Conservation (phyloP, 2,329 filamentous ascomycete genomes). For the Chalaropsis ovoidea region DNA sequence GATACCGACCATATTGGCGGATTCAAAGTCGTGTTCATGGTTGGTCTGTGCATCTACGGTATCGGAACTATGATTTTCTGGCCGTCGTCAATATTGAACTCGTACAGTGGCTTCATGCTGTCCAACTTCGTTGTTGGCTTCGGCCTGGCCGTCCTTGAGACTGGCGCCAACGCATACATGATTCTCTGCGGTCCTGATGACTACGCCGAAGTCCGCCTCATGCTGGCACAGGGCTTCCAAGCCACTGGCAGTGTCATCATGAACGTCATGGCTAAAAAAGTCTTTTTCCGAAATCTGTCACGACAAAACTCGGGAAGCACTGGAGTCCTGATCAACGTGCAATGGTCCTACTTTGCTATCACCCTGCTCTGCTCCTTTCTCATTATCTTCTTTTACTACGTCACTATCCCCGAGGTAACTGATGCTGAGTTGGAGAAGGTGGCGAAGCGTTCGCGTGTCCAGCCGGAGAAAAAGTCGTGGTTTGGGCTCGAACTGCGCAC, state of each 20-base stretch:
- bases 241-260: constrained; percentile 64
- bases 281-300: constrained; percentile 50
- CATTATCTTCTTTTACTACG: constrained; percentile 58
- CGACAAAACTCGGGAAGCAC: constrained; percentile 43
- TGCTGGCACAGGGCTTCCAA: constrained; percentile 66
- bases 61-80: constrained; percentile 76
- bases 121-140: constrained; percentile 66
- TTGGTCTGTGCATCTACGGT: constrained; percentile 64
- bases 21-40: constrained; percentile 71
- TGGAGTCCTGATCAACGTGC: constrained; percentile 57
- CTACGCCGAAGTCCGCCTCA: constrained; percentile 63
- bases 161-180: constrained; percentile 66
- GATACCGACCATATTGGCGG: constrained; percentile 46
- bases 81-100: constrained; percentile 64
- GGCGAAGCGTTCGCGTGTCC: constrained; percentile 40
- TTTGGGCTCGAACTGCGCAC: constrained; percentile 46
- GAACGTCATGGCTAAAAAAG: constrained; percentile 59
- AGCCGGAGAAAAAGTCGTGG: constrained; percentile 41
- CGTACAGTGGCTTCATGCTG: constrained; percentile 68
- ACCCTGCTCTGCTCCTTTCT: constrained; percentile 63
- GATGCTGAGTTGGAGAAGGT: constrained; percentile 46
- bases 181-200: constrained; percentile 61
- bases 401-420: constrained; percentile 52
- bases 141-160: constrained; percentile 67
- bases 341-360: constrained; percentile 79